Base-by-base conservation (phyloP, 768 basidiomycete species). In the Hemileccinum rubropunctum region DNA sequence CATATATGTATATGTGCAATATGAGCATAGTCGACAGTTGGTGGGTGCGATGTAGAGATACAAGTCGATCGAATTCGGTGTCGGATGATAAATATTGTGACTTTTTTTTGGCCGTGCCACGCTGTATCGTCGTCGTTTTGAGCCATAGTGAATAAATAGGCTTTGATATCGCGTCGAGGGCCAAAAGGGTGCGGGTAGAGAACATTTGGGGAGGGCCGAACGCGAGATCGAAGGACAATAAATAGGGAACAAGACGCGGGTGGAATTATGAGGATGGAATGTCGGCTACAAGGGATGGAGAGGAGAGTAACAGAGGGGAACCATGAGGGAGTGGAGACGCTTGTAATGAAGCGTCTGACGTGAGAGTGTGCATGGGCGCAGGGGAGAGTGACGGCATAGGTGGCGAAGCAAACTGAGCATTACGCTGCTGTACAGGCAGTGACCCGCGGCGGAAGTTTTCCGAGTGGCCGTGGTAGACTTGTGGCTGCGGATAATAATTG, bases 401-500 rank as follows among this genome's bases (percentile, higher is more conserved):
- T 48, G 64, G 62, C 53, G 68, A 68, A 36, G 61, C 51, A 57
- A 67, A 65, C 35, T 57, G 61, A 20, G 49, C 45, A 47, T 56
- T 62, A 46, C 63, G 69, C 43, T 60, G 66, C 28, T 47, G 45
- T 47, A 53, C 20, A 12, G 67, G 66, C 40, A 68, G 54, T 50
- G 70, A 67, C 9, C 62, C 66, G 2, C 70, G 65, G 45, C 64
- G 70, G 34, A 67, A 52, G 18, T 13, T 52, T 0, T 66, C 65
- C 42, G 66, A 53, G 17, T 70, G 68, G 38, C 62, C 58, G 47
- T 63, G 64, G 36, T 65, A 68, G 18, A 59, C 27, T 1, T 57
- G 45, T 4, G 63, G 53, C 50, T 67, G 66, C 23, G 67, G 49
- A 38, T 71, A 71, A 52, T 73, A 71, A 49, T 56, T 60, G 2